Base-by-base conservation (phyloP, 805 yeast genomes). In the Helenozyma baotianmanensis region DNA sequence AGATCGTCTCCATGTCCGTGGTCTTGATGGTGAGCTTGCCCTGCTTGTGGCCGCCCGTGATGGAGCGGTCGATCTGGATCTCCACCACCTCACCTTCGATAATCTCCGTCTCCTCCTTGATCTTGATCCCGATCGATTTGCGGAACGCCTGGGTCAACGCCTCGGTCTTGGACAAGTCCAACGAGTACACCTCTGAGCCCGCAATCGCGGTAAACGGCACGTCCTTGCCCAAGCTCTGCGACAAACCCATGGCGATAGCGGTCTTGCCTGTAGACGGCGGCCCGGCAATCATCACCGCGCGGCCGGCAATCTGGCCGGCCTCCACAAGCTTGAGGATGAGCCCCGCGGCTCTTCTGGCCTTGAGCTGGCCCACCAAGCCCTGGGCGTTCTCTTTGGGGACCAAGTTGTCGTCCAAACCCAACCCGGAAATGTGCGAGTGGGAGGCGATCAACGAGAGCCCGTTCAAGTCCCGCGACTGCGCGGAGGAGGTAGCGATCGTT, bases 191-290 rank as follows among this genome's bases (percentile, higher is more conserved):
- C 64, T 92, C 99, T 21, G 95, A 82, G 3, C 96, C 98, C 8
- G 95, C 90, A 58, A 92, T 74, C 8, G 95, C 87, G 25, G 97
- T 90, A 60, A 92, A 92, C 24, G 98, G 98, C 38, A 92, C 97
- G 42, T 80, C 87, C 10, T 65, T 51, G 21, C 84, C 84, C 47
- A 83, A 66, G 32, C 76, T 79, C 54, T 82, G 89, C 2, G 88
- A 73, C 25, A 83, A 70, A 12, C 97, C 98, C 82, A 88, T 83
- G 10, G 99, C 98, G 50, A 92, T 76, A 23, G 99, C 99, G 3
- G 99, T 92, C 60, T 92, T 92, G 61, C 99, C 99, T 0, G 98
- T 92, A 10, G 96, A 86, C 18, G 98, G 98, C 9, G 97, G 97
- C 25, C 99, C 99, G 0, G 98, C 97, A 40, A 92, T 72, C 42